Evolutionary conservation across 495 filamentous ascomycete genomes (phyloP), one percentile per base, ranked within the genome.

Genomic region (Talaromyces proteolyticus): DNA sequence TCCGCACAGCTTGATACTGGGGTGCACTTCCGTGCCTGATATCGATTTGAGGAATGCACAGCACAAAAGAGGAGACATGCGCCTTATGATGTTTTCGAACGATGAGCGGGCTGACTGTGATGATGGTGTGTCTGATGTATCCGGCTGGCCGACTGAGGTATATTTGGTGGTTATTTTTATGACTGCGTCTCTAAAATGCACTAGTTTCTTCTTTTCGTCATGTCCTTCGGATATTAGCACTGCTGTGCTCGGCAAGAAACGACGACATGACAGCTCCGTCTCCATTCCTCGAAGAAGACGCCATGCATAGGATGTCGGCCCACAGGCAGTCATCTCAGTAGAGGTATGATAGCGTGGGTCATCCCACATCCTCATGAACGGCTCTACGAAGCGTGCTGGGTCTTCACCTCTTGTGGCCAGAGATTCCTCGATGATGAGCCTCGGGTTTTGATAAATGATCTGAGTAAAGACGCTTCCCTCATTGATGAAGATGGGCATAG

Each of bases 251-350:
- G 18, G 8, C 17, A 20, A 42, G 40, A 11, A 20, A 42, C 40
- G 17, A 42, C 40, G 40, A 42, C 40, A 42, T 20, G 40, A 20
- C 14, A 42, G 22, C 6, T 42, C 40, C 40, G 4, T 44, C 42
- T 44, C 42, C 12, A 44, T 3, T n/a, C 42, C 42, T 0, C 8
- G 20, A 24, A 44, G 42, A 44, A 44, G 18, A 14, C 42, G 42
- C 42, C 42, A 44, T 25, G 42, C 42, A 44, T 44, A 44, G 20
- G 42, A 44, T 5, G 42, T 44, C 20, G 42, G 20, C 6, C 42
- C 20, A n/a, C 17, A 20, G 25, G 7, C 18, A 25, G 16, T 23
- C 42, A 14, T 24, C 1, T 11, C 19, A 42, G 3, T 3, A 22
- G 6, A 3, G 7, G 18, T 10, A 1, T 10, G 7, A 3, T 0